A percentile compares a stretch with the other conserved stretches of the same genome.
Evolutionary conservation across 192 early-diverging fungal genomes (phyloP).

Genomic region (Geosiphon pyriformis): DNA sequence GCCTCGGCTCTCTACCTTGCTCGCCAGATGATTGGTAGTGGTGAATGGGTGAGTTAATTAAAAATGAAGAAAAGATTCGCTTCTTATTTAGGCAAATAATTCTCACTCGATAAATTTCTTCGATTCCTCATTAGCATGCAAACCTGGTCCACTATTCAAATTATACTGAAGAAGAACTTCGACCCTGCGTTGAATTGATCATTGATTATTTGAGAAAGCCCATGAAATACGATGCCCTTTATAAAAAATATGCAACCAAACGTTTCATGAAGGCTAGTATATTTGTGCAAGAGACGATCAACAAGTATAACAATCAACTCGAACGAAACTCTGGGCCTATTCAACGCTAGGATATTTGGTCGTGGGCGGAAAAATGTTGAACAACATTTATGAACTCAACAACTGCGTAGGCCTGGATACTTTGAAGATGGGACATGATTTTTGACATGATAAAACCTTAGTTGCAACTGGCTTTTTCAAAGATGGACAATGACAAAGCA

Average conservation of each 20-base stretch:
- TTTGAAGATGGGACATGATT: no score
- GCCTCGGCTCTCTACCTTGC: conserved; percentile 78
- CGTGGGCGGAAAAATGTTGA: no score
- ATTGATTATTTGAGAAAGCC: conserved; percentile 58
- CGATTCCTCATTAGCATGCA: conserved; percentile 35
- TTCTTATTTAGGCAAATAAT: neutral
- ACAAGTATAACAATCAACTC: no score
- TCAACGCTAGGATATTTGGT: no score
- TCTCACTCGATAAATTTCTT: neutral
- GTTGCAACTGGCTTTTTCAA: no score
- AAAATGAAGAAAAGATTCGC: neutral
- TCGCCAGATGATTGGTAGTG: conserved; percentile 68
- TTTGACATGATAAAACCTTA: no score
- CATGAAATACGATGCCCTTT: conserved; percentile 60
- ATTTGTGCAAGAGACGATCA: conserved; percentile 80
- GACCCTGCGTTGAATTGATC: conserved; percentile 62
- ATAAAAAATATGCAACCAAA: conserved; percentile 77
- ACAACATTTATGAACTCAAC: no score
- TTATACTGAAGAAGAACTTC: conserved; percentile 66
- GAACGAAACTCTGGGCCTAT: no score
- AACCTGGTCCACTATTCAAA: conserved; percentile 76
- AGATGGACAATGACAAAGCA: no score
- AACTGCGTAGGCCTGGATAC: no score
- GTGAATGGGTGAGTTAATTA: conserved; percentile 67
- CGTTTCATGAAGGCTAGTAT: conserved; percentile 77